These are phyloP conservation scores for Trapa bicornis DNA, from an alignment of 345 rosid genomes.

Conservation along the genomic window DNA sequence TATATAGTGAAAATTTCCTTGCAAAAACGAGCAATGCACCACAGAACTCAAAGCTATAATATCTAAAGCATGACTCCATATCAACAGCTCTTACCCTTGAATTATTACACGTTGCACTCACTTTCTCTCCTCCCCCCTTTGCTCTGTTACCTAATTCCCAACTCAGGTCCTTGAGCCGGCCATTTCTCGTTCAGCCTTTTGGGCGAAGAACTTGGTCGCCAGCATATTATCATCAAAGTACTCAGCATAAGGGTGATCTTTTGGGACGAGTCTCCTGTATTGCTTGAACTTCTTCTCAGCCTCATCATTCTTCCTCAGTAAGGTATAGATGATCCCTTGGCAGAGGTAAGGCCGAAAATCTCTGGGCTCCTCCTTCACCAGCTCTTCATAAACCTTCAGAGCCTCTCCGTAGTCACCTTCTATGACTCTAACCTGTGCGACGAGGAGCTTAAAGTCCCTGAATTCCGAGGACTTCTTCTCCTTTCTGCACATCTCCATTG, in stretches of 20 bases:
- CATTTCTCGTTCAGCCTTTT: slow-evolving; percentile 39
- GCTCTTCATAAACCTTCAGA: slow-evolving; percentile 62
- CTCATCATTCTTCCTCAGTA: slow-evolving; percentile 61
- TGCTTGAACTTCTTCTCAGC: slow-evolving; percentile 80
- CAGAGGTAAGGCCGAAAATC: slow-evolving; percentile 90
- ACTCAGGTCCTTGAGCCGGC: slow-evolving; percentile 24
- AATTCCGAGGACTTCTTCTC: slow-evolving; percentile 49
- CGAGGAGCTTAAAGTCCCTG: slow-evolving; percentile 67
- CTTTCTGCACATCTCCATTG: slow-evolving; percentile 66
- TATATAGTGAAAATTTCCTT: not conserved
- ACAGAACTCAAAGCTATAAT: not conserved
- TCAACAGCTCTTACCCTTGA: not conserved
- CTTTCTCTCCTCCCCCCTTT: not conserved
- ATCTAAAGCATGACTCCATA: not conserved
- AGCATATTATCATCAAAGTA: slow-evolving; percentile 59
- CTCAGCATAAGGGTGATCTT: slow-evolving; percentile 78
- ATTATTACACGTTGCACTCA: not conserved
- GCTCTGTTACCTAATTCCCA: not conserved
- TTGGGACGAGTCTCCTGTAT: slow-evolving; percentile 67
- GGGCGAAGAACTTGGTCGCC: slow-evolving; percentile 50
- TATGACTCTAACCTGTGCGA: slow-evolving; percentile 66
- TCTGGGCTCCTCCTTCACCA: slow-evolving; percentile 78
- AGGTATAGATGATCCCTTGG: slow-evolving; percentile 71
- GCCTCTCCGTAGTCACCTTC: slow-evolving; percentile 61
- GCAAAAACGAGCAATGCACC: not conserved